Conservation (phyloP, 768 basidiomycete species). For the Termitomyces sp. region DNA sequence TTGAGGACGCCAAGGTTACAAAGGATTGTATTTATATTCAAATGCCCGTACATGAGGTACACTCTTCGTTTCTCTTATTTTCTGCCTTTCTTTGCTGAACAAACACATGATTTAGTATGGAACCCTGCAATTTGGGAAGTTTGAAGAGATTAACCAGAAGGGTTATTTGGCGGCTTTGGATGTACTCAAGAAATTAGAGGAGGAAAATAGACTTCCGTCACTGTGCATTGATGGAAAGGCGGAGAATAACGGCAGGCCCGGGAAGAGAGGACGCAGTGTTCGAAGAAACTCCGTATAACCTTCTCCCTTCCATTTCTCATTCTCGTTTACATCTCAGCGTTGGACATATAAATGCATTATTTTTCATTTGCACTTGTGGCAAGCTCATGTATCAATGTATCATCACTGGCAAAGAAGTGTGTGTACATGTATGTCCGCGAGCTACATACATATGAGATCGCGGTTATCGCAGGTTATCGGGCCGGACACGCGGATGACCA, state of each 20-base stretch:
- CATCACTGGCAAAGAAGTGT: background rate
- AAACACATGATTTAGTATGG: constrained; percentile 58
- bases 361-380: background rate
- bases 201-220: constrained; percentile 81
- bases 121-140: constrained; percentile 86
- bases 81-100: background rate
- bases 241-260: constrained; percentile 35
- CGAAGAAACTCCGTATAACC: constrained; percentile 67
- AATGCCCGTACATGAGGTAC: constrained; percentile 92
- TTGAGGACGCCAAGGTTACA: constrained; percentile 92
- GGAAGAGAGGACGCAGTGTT: constrained; percentile 70
- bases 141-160: constrained; percentile 81
- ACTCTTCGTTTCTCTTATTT: constrained; percentile 11
- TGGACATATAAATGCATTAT: background rate
- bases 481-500: background rate
- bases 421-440: too few relatives aligned
- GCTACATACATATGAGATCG: background rate
- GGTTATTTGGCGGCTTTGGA: constrained; percentile 75
- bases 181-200: constrained; percentile 73
- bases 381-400: background rate
- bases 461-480: constrained; percentile 6
- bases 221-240: constrained; percentile 60
- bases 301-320: background rate
- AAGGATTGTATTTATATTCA: constrained; percentile 88
- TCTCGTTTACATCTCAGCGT: background rate